Conservation (phyloP, 345 rosid genomes). For the Murraya koenigii region DNA sequence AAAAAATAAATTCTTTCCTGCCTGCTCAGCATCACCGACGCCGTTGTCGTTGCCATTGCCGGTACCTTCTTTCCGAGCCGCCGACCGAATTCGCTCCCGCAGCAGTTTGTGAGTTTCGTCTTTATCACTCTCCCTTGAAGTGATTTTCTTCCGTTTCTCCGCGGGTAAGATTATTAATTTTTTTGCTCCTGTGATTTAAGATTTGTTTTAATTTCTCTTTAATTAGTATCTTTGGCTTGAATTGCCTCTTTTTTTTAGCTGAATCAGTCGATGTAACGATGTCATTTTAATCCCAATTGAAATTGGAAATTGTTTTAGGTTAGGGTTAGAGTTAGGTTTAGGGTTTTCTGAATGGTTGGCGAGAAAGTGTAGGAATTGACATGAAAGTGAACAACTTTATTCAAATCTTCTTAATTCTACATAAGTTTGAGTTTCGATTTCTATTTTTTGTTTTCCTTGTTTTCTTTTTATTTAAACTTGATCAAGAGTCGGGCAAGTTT, state of each 20-base stretch:
- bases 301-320: not conserved
- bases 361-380: not conserved
- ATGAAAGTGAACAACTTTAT: not conserved
- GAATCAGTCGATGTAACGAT: too few species aligned
- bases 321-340: not conserved
- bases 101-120: not conserved
- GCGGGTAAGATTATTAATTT: too few species aligned
- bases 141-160: not conserved
- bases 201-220: not conserved
- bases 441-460: not conserved
- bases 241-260: not conserved
- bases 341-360: not conserved
- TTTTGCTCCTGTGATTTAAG: not conserved
- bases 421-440: not conserved
- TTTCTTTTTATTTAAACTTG: not conserved
- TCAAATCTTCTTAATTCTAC: not conserved
- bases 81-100: not conserved
- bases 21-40: too few species aligned
- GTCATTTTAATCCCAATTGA: not conserved
- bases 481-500: not conserved
- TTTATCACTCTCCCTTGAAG: too few species aligned
- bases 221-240: not conserved
- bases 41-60: too few species aligned
- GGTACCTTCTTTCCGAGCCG: not conserved
- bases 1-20: too few species aligned